Base-by-base conservation (phyloP, 2,329 filamentous ascomycete species). In the Venturia carpophila region DNA sequence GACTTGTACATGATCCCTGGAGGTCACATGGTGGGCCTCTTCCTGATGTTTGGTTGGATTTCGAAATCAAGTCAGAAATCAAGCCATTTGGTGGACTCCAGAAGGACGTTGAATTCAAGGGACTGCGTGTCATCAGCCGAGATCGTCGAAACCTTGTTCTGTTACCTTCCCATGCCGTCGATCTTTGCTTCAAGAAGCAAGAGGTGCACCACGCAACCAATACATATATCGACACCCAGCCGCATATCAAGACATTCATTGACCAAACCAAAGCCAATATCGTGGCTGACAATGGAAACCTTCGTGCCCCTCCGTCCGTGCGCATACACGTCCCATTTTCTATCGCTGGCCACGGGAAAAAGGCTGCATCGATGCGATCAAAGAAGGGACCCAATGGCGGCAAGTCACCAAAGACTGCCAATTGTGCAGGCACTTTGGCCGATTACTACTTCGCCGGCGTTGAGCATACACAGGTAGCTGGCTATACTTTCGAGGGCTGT, bases 391-490 rank as follows among this genome's bases (percentile, higher is more conserved):
- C 47, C 11, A 21, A 17, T 21, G 30, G 19, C 11, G 21, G 41
- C n/a, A 19, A 41, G 7, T 11, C 27, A 11, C 42, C 34, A 21
- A 10, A 43, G 10, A 37, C 52, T 37, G 30, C 21, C 30, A 43
- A 43, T 5, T 30, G 52, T 21, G n/a, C 27, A 11, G 34, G 34
- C 27, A 39, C 56, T 13, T 27, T 55, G 34, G 61, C 24, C 13
- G 5, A 64, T 17, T 66, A 66, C 24, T 37, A 21, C 37, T 64
- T 63, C 43, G 34, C 39, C 43, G 60, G 64, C 9, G 64, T 66
- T n/a, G 64, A 66, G 34, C 61, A 64, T 37, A 27, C 15, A n/a
- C 42, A 66, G 37, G 27, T 34, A 17, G 56, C 49, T 30, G n/a
- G 27, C 24, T 64, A 66, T 24, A 58, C n/a, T 4, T 56, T 65